phyloP scores from a whole-genome alignment of 371 early-diverging fungal genomes.

The Mucor plumbeus region DNA sequence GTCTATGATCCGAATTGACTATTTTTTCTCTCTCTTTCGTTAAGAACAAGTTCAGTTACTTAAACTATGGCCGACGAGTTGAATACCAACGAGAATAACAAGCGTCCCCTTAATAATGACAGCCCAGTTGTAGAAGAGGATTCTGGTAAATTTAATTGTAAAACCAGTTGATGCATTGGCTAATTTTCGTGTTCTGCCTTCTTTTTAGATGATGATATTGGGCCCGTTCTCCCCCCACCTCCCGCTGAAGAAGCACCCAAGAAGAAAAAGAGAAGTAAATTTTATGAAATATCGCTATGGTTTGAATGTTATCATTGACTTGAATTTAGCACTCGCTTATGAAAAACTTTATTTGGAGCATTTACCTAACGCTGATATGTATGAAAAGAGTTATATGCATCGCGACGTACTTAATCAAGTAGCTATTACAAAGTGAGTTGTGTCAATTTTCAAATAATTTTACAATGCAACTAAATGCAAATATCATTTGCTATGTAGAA shows the following conservation, averaged over 20 bases:
- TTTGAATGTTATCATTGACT: not conserved
- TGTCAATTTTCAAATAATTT: not conserved
- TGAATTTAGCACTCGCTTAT: slow-evolving; percentile 63
- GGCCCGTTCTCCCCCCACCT: slow-evolving; percentile 46
- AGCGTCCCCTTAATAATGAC: slow-evolving; percentile 28
- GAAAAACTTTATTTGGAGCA: slow-evolving; percentile 78
- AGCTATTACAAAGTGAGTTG: slow-evolving; percentile 68
- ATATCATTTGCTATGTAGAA: slow-evolving; percentile 30
- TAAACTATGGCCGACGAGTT: slow-evolving; percentile 28
- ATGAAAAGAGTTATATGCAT: slow-evolving; percentile 95
- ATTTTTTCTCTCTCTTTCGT: not conserved
- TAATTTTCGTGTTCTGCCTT: not conserved
- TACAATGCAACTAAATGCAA: no score
- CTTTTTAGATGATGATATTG: slow-evolving; percentile 42
- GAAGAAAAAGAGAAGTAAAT: slow-evolving; percentile 49
- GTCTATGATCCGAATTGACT: not conserved
- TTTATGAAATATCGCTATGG: no score
- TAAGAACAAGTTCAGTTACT: not conserved
- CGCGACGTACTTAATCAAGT: slow-evolving; percentile 85
- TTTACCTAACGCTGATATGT: slow-evolving; percentile 87
- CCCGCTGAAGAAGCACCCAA: slow-evolving; percentile 32
- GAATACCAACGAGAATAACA: slow-evolving; percentile 29
- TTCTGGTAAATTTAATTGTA: slow-evolving; percentile 18
- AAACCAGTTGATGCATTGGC: not conserved
- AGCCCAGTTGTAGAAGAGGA: slow-evolving; percentile 14